Base-by-base conservation (phyloP, 140 eudicot genomes). In the Senecio squalidus region DNA sequence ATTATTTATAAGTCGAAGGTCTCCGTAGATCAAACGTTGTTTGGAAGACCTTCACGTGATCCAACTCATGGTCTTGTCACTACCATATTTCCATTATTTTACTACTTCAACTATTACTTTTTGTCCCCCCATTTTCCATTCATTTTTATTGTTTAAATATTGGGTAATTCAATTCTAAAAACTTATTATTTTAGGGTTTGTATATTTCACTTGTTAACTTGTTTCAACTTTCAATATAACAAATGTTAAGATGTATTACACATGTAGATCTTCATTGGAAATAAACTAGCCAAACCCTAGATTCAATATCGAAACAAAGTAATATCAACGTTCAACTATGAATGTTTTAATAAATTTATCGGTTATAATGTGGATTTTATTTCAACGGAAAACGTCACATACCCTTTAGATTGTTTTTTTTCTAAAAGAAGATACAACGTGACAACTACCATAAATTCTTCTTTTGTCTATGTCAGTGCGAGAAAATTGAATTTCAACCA, bases 11-110 rank as follows among this genome's bases (percentile, higher is more conserved):
- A 34, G 58, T 36, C 15, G n/a, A 34, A 26, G 61, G 63, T 38
- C 58, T 69, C 58, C 85, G 85, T 80, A 21, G 82, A 75, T 71
- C 70, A 72, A 80, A 75, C 82, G 86, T 76, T 72, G 86, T 76
- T 76, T 68, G 71, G 63, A 45, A 23, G 69, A 58, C 44, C 51
- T 76, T 68, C 82, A 71, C 82, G 82, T 71, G 86, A 75, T 76
- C 86, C 82, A 72, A 76, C 68, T 75, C 74, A 70, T 71, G 73
- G 67, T 75, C 78, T 60, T 76, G 76, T 76, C 76, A 60, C 64
- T 9, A 39, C 16, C 22, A 64, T 58, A 49, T 51, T 58, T 47
- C 16, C 22, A 64, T 58, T 58, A 52, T 58, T 47, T 63, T 70
- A 43, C 55, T 23, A 40, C 39, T 15, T 31, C 14, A 2, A 2